phyloP scores from a whole-genome alignment of 2,329 filamentous ascomycete genomes.

The Pseudogymnoascus sp. region DNA sequence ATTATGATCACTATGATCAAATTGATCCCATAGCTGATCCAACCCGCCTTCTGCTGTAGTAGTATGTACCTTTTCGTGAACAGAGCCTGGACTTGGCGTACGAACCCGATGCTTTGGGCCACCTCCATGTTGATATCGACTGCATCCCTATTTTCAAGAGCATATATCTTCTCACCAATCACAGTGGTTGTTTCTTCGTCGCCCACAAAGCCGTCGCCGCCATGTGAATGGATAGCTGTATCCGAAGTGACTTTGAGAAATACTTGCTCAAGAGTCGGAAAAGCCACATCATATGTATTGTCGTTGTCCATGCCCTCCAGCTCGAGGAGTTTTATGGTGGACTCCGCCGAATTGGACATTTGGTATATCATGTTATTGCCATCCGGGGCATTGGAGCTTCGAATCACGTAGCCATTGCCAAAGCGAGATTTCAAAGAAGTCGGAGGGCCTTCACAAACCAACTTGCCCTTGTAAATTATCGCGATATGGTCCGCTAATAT shows the following conservation, averaged over 20 bases:
- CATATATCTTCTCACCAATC: conserved; percentile 21
- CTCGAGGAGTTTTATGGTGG: conserved; percentile 46
- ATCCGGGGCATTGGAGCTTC: conserved; percentile 16
- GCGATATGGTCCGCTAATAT: conserved; percentile 58
- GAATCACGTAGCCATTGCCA: conserved; percentile 49
- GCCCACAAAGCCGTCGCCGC: conserved; percentile 22
- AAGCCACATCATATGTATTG: conserved; percentile 51
- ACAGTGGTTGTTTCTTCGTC: conserved; percentile 16
- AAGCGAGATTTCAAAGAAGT: conserved; percentile 55
- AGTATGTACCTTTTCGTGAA: conserved; percentile 55
- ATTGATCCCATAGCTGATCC: conserved; percentile 51
- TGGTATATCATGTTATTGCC: conserved; percentile 16
- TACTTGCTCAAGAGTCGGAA: conserved; percentile 60
- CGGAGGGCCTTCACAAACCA: conserved; percentile 57
- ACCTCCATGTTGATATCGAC: conserved; percentile 36
- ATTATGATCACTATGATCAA: conserved; percentile 51
- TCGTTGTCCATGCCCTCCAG: conserved; percentile 47
- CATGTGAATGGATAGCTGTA: conserved; percentile 27
- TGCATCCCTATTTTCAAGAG: conserved; percentile 19
- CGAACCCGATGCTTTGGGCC: conserved; percentile 47
- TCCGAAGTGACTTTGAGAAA: conserved; percentile 60
- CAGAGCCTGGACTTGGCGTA: conserved; percentile 50
- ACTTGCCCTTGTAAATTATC: conserved; percentile 54
- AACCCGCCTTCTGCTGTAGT: conserved; percentile 44
- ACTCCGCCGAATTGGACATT: conserved; percentile 42